Evolutionary conservation across 192 early-diverging fungal genomes (phyloP).

Genomic region (Gamsiella multidivaricata): DNA sequence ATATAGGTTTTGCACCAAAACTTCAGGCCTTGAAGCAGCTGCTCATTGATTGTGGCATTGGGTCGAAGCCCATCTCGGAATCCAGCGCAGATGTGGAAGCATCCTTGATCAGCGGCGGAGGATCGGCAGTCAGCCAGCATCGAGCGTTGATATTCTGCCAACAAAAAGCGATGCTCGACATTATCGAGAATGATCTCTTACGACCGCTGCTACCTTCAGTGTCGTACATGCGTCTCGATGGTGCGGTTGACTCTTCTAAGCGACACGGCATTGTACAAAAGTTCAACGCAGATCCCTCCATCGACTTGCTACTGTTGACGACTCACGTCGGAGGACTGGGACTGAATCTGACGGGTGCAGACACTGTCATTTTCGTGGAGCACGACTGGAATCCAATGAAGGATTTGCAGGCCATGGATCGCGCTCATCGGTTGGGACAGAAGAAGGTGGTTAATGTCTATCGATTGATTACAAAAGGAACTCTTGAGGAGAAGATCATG

Average conservation of each 20-base stretch:
- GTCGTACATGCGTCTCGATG: slow-evolving; percentile 95
- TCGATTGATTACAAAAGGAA: slow-evolving; percentile 95
- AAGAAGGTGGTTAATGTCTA: slow-evolving; percentile 98
- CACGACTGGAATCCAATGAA: slow-evolving; percentile 99
- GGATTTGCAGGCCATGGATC: slow-evolving; percentile 99
- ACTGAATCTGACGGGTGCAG: slow-evolving; percentile 98
- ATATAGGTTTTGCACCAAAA: slow-evolving; percentile 89
- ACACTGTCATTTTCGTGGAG: slow-evolving; percentile 99
- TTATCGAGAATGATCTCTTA: slow-evolving; percentile 94
- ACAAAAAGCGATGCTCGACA: slow-evolving; percentile 94
- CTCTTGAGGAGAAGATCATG: slow-evolving; percentile 99
- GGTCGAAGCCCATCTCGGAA: slow-evolving; percentile 67
- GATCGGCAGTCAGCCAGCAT: slow-evolving; percentile 78
- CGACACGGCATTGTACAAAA: slow-evolving; percentile 92
- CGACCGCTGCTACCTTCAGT: slow-evolving; percentile 85
- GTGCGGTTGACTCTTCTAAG: slow-evolving; percentile 80
- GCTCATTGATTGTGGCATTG: slow-evolving; percentile 95
- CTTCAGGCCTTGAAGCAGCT: slow-evolving; percentile 91
- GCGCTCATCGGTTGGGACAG: slow-evolving; percentile 98
- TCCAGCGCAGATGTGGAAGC: slow-evolving; percentile 55
- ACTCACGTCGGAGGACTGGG: slow-evolving; percentile 98
- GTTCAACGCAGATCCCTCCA: slow-evolving; percentile 97
- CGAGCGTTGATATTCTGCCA: slow-evolving; percentile 98
- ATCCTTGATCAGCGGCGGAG: slow-evolving; percentile 55
- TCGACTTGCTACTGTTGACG: slow-evolving; percentile 94